A percentile compares a stretch with the other conserved stretches of the same genome.
phyloP scores from a whole-genome alignment of 352 stramenopile genomes.

The Saprolegnia diclina region DNA sequence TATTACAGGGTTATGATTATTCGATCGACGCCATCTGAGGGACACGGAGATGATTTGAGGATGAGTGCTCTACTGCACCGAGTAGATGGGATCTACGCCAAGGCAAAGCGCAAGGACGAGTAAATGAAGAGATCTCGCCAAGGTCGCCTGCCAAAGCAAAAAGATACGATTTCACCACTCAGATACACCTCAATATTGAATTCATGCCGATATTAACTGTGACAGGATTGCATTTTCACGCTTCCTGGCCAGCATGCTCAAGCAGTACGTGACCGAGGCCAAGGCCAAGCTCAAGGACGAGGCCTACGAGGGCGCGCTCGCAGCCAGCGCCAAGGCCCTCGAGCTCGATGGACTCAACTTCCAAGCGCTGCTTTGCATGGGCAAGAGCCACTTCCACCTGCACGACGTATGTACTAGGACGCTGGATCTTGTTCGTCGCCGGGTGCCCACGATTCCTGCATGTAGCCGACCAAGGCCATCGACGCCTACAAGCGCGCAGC shows the following conservation, averaged over 20 bases:
- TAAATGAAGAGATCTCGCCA: too few relatives aligned
- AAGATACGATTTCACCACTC: neutral
- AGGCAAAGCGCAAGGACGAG: too few relatives aligned
- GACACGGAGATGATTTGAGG: too few relatives aligned
- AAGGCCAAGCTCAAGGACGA: conserved; percentile 59
- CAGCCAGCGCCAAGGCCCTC: conserved; percentile 54
- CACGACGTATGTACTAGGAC: conserved; percentile 39
- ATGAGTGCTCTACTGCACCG: too few relatives aligned
- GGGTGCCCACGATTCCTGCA: neutral
- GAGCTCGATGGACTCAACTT: conserved; percentile 80
- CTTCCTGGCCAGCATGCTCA: conserved; percentile 16
- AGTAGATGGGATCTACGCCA: too few relatives aligned
- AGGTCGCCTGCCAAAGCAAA: neutral
- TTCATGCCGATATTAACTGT: neutral
- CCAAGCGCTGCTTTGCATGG: conserved; percentile 74
- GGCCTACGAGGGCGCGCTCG: conserved; percentile 67
- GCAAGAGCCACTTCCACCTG: conserved; percentile 67
- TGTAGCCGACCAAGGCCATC: conserved; percentile 64
- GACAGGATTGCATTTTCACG: conserved; percentile 10
- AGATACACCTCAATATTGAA: too few relatives aligned
- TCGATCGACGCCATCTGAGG: too few relatives aligned
- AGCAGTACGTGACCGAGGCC: conserved; percentile 50
- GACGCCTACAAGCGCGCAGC: conserved; percentile 57
- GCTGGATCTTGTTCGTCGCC: neutral
- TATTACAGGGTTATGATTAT: too few relatives aligned